phyloP scores from a whole-genome alignment of 345 rosid genomes.

The Balakata baccata region DNA sequence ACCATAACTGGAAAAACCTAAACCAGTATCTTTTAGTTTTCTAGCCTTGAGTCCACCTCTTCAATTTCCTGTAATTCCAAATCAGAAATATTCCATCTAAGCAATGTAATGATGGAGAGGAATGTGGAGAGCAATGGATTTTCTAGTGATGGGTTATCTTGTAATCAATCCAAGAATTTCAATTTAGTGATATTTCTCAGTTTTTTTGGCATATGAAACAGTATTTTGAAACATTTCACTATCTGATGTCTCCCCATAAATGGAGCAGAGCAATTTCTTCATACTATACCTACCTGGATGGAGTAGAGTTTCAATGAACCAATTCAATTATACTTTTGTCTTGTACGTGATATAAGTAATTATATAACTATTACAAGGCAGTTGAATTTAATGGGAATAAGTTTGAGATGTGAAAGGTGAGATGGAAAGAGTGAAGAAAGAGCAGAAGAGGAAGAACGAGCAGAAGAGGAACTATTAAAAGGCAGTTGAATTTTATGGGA shows the following conservation, averaged over 20 bases:
- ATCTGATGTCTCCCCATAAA: neutral
- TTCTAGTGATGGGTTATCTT: neutral
- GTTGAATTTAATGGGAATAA: conserved; percentile 24
- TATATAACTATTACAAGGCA: conserved; percentile 11
- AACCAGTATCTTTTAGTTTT: neutral
- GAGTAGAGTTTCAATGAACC: too few species aligned
- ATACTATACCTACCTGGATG: too few species aligned
- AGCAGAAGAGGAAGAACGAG: too few species aligned
- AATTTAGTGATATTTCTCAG: neutral
- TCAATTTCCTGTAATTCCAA: neutral
- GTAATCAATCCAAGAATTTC: conserved; percentile 20
- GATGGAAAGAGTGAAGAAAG: conserved; percentile 10
- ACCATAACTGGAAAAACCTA: conserved; percentile 35
- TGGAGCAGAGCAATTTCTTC: too few species aligned
- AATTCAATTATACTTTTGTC: too few species aligned
- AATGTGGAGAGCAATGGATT: too few species aligned
- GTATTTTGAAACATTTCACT: neutral
- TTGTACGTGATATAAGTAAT: too few species aligned
- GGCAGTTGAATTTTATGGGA: too few species aligned
- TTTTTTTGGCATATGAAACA: neutral
- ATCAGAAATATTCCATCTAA: too few species aligned
- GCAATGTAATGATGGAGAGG: too few species aligned
- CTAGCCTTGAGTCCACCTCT: neutral
- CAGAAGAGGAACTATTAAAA: too few species aligned
- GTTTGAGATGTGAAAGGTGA: too few species aligned